Conservation (phyloP, 345 rosid genomes). For the Populus pruinosa region DNA sequence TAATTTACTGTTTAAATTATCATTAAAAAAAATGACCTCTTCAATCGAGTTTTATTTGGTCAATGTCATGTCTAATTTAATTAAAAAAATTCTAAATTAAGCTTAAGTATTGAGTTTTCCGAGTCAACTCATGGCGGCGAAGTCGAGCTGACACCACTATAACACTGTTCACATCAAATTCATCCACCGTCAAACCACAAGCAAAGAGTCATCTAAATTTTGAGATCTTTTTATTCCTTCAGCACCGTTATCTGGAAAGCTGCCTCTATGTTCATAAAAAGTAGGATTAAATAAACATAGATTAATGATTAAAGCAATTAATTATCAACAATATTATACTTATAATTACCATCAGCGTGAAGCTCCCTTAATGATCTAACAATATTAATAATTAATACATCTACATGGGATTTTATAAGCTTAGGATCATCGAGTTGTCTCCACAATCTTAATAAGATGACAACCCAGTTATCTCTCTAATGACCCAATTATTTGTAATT, state of each 20-base stretch:
- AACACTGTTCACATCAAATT: not conserved
- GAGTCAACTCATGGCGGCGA: too few species aligned
- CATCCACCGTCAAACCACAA: not conserved
- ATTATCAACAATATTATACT: not conserved
- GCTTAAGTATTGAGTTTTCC: rapidly evolving
- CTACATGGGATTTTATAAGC: not conserved
- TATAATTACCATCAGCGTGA: not conserved
- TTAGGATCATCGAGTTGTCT: conserved; percentile 21
- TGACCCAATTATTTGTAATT: conserved; percentile 12
- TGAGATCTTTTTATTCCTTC: not conserved
- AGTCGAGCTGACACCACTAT: too few species aligned
- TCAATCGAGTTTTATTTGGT: too few species aligned
- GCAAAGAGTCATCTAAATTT: not conserved
- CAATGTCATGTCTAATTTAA: too few species aligned
- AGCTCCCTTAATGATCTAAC: not conserved
- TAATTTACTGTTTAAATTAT: too few species aligned
- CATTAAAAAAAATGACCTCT: too few species aligned
- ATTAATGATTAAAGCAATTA: not conserved
- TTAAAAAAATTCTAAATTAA: too few species aligned
- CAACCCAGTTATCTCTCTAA: conserved; percentile 20
- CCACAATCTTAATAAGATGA: conserved; percentile 14
- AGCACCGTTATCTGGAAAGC: not conserved
- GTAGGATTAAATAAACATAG: not conserved
- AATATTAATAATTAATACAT: not conserved
- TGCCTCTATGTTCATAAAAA: not conserved